Percentiles rank a stretch among this genome's conserved stretches.
phyloP scores from a whole-genome alignment of 1,139 yeast genomes.

The Ashbya aceris region DNA sequence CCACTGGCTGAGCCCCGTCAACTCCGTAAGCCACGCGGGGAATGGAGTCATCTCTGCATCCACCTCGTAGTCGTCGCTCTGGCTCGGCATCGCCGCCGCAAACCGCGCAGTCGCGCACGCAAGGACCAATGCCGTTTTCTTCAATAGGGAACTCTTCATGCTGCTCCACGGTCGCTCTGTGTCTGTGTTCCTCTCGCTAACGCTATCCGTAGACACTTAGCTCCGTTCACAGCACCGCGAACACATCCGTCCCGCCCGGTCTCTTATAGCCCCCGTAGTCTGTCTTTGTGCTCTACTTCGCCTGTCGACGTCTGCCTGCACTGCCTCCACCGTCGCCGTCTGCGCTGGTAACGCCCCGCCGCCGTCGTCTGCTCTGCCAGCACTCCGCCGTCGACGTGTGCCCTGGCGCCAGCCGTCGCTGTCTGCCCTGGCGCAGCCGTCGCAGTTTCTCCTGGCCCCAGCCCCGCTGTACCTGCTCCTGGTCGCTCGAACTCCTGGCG shows the following conservation, averaged over 20 bases:
- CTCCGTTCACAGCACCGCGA: neutral
- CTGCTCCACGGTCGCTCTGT: neutral
- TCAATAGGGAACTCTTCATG: neutral
- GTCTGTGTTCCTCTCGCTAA: neutral
- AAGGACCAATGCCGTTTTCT: neutral
- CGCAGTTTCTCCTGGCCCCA: no score
- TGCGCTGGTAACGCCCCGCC: neutral
- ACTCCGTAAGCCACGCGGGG: slow-evolving; percentile 68
- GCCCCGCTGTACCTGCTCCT: no score
- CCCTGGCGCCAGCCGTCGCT: no score
- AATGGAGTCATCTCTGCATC: slow-evolving; percentile 37
- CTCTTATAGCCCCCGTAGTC: no score
- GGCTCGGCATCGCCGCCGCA: neutral
- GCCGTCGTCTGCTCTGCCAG: neutral
- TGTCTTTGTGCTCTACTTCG: no score
- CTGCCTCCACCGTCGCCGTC: neutral
- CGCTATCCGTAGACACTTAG: neutral
- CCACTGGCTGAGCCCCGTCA: slow-evolving; percentile 72
- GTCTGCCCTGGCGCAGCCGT: no score
- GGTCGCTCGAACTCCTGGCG: neutral
- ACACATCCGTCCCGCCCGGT: no score
- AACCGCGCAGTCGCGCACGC: neutral
- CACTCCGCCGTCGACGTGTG: neutral
- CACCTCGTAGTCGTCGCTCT: neutral
- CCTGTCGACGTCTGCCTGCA: no score